Evolutionary conservation across 345 rosid genomes (phyloP).

Genomic region (Eucalyptus melliodora): DNA sequence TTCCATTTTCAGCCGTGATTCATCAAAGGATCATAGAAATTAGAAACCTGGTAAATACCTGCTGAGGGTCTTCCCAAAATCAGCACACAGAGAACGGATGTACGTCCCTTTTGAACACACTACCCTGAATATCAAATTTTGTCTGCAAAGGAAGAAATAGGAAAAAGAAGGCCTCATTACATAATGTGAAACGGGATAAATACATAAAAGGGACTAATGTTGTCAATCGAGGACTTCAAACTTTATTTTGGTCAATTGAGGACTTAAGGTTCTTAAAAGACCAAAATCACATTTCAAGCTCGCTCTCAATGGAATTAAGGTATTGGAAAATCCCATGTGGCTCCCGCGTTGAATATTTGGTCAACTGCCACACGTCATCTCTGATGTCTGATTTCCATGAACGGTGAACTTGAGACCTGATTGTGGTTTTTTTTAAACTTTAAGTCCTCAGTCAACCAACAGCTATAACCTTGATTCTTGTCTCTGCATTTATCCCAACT

Average conservation of each 20-base stretch:
- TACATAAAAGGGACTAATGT: not conserved
- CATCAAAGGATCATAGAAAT: not conserved
- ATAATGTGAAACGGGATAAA: not conserved
- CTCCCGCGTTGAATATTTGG: not conserved
- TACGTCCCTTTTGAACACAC: conserved; percentile 89
- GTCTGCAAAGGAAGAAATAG: conserved; percentile 39
- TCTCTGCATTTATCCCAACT: not conserved
- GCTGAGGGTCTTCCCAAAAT: conserved; percentile 84
- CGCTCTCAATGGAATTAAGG: not conserved
- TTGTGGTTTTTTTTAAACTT: not conserved
- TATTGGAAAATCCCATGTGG: not conserved
- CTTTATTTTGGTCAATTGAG: not conserved
- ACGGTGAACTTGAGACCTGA: not conserved
- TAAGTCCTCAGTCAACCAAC: not conserved
- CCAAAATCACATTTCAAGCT: not conserved
- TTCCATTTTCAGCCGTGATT: not conserved
- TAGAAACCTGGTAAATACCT: conserved; percentile 22
- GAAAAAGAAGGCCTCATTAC: not conserved
- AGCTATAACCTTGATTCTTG: not conserved
- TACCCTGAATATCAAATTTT: conserved; percentile 78
- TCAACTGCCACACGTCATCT: not conserved
- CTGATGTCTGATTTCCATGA: not conserved
- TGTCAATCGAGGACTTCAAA: not conserved
- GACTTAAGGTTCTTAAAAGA: not conserved
- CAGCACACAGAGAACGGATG: conserved; percentile 91